Percentiles rank a stretch among this genome's conserved stretches.
Conservation (phyloP, 495 filamentous ascomycete genomes). For the Aspergillus sclerotiicarbonarius region DNA sequence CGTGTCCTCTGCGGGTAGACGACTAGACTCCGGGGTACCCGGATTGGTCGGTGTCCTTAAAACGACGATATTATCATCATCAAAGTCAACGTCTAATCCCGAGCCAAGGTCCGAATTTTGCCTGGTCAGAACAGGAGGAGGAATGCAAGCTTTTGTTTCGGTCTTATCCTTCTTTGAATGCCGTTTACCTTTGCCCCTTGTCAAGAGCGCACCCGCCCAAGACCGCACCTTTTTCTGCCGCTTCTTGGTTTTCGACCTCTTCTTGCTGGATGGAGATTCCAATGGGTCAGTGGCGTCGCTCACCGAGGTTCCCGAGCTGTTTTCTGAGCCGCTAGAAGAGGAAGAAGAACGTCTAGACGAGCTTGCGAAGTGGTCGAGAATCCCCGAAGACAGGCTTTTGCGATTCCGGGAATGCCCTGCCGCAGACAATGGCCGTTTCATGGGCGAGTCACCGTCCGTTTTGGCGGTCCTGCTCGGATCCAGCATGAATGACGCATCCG, state of each 20-base stretch:
- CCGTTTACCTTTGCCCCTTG: constrained; percentile 58
- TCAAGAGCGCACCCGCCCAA: constrained; percentile 76
- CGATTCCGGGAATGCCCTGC: constrained; percentile 36
- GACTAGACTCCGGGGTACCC: constrained; percentile 27
- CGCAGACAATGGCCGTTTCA: constrained; percentile 38
- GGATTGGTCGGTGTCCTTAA: constrained; percentile 44
- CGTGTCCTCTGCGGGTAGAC: constrained; percentile 24
- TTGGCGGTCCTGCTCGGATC: constrained; percentile 21
- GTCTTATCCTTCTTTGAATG: constrained; percentile 33
- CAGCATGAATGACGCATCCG: constrained; percentile 49
- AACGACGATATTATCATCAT: constrained; percentile 53
- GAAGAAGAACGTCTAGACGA: constrained; percentile 32
- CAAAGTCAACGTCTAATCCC: constrained; percentile 50
- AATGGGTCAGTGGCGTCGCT: constrained; percentile 23
- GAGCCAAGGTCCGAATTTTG: constrained; percentile 44
- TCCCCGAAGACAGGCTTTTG: constrained; percentile 35
- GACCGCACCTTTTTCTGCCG: constrained; percentile 77
- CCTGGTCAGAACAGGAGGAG: constrained; percentile 41
- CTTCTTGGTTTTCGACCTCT: constrained; percentile 54
- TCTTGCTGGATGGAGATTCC: constrained; percentile 24
- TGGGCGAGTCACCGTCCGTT: constrained; percentile 15
- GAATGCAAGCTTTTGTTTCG: constrained; percentile 31
- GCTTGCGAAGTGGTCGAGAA: constrained; percentile 30
- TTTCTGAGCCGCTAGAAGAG: constrained; percentile 14
- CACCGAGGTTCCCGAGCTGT: constrained; percentile 30